These are phyloP conservation scores for Suillus subalutaceus DNA, from an alignment of 768 basidiomycete species.

Conservation along the genomic window DNA sequence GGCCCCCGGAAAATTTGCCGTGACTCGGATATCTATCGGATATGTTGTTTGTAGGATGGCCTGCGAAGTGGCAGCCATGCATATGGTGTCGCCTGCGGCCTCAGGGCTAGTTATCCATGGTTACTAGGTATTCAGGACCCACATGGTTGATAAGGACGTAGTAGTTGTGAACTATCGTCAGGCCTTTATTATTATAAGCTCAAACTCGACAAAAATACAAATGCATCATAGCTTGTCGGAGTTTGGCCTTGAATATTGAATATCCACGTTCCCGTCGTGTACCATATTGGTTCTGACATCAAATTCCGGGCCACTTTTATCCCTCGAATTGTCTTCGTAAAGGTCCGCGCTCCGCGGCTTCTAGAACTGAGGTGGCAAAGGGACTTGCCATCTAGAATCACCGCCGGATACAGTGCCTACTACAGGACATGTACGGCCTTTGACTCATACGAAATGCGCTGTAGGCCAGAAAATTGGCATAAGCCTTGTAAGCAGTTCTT, in stretches of 20 bases:
- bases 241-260: not conserved
- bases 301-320: not conserved
- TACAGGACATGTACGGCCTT: slow-evolving; percentile 1
- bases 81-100: not conserved
- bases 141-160: not conserved
- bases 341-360: slow-evolving; percentile 4
- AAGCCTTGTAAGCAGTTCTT: not conserved
- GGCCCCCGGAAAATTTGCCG: not conserved
- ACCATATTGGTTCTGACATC: not conserved
- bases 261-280: no score
- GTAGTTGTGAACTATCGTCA: no score
- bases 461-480: not conserved
- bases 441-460: not conserved
- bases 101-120: no score
- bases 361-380: slow-evolving; percentile 1
- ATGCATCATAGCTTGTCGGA: not conserved
- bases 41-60: no score
- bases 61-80: not conserved
- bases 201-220: not conserved
- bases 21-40: not conserved
- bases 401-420: not conserved
- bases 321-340: not conserved
- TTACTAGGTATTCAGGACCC: not conserved
- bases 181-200: not conserved
- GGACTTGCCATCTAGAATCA: slow-evolving; percentile 6